These are phyloP conservation scores for Saxophila tyrrhenica DNA, from an alignment of 495 filamentous ascomycete species.

Conservation along the genomic window DNA sequence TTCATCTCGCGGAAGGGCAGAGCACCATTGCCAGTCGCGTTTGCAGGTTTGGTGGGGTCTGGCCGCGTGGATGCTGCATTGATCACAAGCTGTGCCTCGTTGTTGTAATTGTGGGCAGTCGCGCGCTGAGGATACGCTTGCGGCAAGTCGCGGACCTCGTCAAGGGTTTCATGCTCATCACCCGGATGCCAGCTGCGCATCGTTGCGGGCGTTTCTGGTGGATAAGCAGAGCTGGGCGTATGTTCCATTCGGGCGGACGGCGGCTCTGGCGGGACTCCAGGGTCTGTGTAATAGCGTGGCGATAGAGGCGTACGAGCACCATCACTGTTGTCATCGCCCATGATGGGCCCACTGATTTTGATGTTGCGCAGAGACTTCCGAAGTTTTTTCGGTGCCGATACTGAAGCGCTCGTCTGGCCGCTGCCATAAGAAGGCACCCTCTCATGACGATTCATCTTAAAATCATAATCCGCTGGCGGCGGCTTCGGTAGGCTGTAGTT, in stretches of 20 bases:
- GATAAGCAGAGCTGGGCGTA: constrained; percentile 3
- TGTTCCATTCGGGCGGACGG: constrained; percentile 20
- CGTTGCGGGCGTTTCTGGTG: constrained; percentile 17
- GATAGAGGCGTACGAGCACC: constrained; percentile 45
- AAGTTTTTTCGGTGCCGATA: constrained; percentile 31
- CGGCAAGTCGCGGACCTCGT: constrained; percentile 24
- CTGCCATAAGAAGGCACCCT: constrained; percentile 30
- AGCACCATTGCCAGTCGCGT: not conserved
- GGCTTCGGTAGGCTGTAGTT: not conserved
- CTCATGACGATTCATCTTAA: constrained; percentile 15
- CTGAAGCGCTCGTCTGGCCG: not conserved
- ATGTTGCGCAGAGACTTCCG: constrained; percentile 39
- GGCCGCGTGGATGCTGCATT: constrained; percentile 10
- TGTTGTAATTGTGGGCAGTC: constrained; percentile 4
- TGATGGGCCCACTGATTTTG: constrained; percentile 46
- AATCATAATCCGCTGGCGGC: not conserved
- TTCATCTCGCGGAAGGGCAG: constrained; percentile 16
- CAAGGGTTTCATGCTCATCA: constrained; percentile 21
- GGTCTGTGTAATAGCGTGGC: constrained; percentile 44
- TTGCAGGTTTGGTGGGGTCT: constrained; percentile 12
- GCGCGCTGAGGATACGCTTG: constrained; percentile 14
- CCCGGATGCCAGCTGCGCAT: constrained; percentile 1
- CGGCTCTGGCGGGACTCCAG: constrained; percentile 42
- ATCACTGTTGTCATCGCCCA: constrained; percentile 33
- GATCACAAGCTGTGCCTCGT: constrained; percentile 5